A percentile compares a stretch with the other conserved stretches of the same genome.
phyloP scores from a whole-genome alignment of 2,329 filamentous ascomycete species.

The Fusarium gaditjirri region DNA sequence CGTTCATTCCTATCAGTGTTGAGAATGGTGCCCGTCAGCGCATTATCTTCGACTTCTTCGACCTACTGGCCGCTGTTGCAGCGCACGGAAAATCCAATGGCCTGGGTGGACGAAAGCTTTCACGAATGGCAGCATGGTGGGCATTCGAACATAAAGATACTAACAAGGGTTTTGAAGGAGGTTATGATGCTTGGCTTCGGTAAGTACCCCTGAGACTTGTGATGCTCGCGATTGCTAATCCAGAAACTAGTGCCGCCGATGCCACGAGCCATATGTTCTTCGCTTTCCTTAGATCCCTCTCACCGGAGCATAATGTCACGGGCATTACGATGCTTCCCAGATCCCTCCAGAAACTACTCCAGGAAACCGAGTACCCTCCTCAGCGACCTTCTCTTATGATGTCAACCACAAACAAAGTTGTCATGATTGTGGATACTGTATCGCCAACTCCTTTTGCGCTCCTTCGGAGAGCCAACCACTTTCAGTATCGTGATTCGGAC shows the following conservation, averaged over 20 bases:
- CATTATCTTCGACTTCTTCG: constrained; percentile 97
- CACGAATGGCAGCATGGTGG: constrained; percentile 97
- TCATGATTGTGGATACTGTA: constrained; percentile 96
- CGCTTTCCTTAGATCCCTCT: constrained; percentile 89
- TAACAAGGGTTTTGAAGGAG: constrained; percentile 91
- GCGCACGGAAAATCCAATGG: constrained; percentile 95
- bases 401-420: constrained; percentile 84
- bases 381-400: constrained; percentile 80
- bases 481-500: constrained; percentile 93
- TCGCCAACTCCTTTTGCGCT: constrained; percentile 95
- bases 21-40: constrained; percentile 85
- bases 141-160: constrained; percentile 91
- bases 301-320: constrained; percentile 80
- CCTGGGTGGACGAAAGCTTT: constrained; percentile 91
- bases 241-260: constrained; percentile 79
- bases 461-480: constrained; percentile 89
- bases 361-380: constrained; percentile 95
- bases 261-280: constrained; percentile 98
- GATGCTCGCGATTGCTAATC: constrained; percentile 31
- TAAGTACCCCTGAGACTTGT: constrained; percentile 53
- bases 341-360: constrained; percentile 88
- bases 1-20: constrained; percentile 93
- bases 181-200: constrained; percentile 89
- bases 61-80: constrained; percentile 88
- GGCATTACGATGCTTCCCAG: constrained; percentile 89